Percentiles rank a stretch among this genome's conserved stretches.
These are phyloP conservation scores for Leonotis leonurus DNA, from an alignment of 257 asterid genomes.

Conservation along the genomic window DNA sequence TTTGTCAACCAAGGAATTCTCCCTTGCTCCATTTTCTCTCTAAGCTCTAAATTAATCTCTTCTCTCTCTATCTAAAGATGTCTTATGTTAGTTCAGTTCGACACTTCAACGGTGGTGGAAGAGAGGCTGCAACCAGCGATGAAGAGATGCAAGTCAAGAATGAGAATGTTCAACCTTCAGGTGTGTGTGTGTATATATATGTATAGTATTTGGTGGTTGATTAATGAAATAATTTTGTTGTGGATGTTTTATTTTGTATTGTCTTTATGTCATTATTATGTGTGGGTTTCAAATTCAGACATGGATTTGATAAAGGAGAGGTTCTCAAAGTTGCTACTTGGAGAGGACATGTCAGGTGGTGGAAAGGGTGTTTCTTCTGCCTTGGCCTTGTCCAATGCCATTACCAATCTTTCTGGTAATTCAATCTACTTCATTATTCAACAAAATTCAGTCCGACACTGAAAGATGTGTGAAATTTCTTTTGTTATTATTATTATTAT, in stretches of 20 bases:
- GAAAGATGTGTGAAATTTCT: no score
- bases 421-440: no score
- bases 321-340: constrained; percentile 69
- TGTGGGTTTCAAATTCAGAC: no score
- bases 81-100: constrained; percentile 31
- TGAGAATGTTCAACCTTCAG: constrained; percentile 29
- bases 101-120: constrained; percentile 33
- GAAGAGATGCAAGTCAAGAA: constrained; percentile 13
- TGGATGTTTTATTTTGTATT: background rate
- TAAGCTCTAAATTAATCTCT: background rate
- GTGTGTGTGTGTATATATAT: no score
- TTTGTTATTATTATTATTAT: no score
- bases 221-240: no score
- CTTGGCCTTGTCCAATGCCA: constrained; percentile 77
- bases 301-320: constrained; percentile 70
- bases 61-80: constrained; percentile 26
- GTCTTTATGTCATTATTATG: no score
- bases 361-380: constrained; percentile 96
- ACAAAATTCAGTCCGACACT: no score
- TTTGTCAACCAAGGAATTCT: constrained; percentile 13
- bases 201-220: no score
- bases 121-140: constrained; percentile 14
- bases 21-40: background rate
- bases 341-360: constrained; percentile 95
- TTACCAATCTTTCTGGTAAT: constrained; percentile 83